Evolutionary conservation across 768 basidiomycete species (phyloP).

Genomic region (Calocybe gangraenosa): DNA sequence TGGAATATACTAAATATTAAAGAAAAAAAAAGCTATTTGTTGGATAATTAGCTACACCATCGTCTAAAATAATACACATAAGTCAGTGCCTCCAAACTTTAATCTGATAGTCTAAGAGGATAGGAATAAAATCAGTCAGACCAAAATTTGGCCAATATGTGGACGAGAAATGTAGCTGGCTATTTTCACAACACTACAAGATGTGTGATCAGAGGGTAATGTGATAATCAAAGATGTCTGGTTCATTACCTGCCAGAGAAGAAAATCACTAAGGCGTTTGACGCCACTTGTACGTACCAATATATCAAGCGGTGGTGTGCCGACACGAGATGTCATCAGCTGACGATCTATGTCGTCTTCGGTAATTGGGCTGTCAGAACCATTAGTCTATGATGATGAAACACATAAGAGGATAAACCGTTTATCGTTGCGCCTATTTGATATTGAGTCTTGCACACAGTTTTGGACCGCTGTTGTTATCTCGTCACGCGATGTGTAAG

Average conservation of each 20-base stretch:
- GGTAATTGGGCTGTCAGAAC: slow-evolving; percentile 35
- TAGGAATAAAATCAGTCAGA: slow-evolving; percentile 78
- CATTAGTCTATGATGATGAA: background rate
- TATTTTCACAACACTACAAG: slow-evolving; percentile 69
- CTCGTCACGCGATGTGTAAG: slow-evolving; percentile 90
- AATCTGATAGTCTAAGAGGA: slow-evolving; percentile 84
- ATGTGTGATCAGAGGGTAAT: slow-evolving; percentile 3
- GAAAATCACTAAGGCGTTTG: slow-evolving; percentile 79
- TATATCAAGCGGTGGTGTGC: slow-evolving; percentile 82
- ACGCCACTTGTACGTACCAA: slow-evolving; percentile 92
- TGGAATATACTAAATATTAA: too few relatives aligned
- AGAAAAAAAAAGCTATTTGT: too few relatives aligned
- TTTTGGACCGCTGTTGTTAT: slow-evolving; percentile 75
- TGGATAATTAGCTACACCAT: too few relatives aligned
- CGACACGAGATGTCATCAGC: slow-evolving; percentile 59
- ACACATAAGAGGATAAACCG: slow-evolving; percentile 5
- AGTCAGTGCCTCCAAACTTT: slow-evolving; percentile 48
- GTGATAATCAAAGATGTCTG: background rate
- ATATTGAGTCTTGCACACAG: slow-evolving; percentile 39
- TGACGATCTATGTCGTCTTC: slow-evolving; percentile 64
- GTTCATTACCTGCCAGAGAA: slow-evolving; percentile 95
- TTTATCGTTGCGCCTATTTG: background rate
- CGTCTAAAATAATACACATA: too few relatives aligned
- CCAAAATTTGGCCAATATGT: slow-evolving; percentile 95
- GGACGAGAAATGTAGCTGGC: slow-evolving; percentile 82